Evolutionary conservation across 2,329 filamentous ascomycete genomes (phyloP).

Genomic region (Falciphora oryzae): DNA sequence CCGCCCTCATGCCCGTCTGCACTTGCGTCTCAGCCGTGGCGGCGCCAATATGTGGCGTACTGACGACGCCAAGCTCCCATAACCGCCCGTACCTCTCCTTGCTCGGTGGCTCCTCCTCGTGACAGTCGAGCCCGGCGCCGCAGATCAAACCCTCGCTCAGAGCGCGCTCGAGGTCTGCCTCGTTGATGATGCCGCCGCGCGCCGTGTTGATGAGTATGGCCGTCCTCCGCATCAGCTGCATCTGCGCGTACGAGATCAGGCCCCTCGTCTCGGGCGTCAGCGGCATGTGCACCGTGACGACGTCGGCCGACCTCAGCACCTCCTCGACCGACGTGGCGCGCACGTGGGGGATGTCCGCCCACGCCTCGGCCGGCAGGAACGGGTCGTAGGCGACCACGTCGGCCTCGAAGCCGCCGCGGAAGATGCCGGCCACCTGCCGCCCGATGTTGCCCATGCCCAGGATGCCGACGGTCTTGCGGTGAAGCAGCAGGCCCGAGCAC

Average conservation of each 20-base stretch:
- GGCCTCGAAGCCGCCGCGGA: conserved; percentile 67
- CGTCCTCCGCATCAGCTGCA: conserved; percentile 66
- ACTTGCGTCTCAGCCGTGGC: conserved; percentile 74
- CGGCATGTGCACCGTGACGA: conserved; percentile 76
- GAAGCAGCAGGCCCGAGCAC: conserved; percentile 61
- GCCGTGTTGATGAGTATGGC: conserved; percentile 75
- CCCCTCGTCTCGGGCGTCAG: conserved; percentile 71
- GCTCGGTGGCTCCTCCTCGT: conserved; percentile 64
- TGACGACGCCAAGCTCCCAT: conserved; percentile 45
- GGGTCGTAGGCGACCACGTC: conserved; percentile 69
- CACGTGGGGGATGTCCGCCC: conserved; percentile 59
- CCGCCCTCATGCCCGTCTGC: neutral
- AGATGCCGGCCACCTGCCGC: conserved; percentile 70
- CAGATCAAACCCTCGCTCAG: conserved; percentile 66
- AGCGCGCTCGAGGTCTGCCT: conserved; percentile 63
- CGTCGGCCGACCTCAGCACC: conserved; percentile 63
- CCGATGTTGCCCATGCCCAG: conserved; percentile 81
- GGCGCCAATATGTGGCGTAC: conserved; percentile 74
- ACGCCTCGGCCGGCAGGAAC: conserved; percentile 69
- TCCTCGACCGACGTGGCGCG: conserved; percentile 52
- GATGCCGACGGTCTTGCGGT: conserved; percentile 69
- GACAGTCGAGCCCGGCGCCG: conserved; percentile 75
- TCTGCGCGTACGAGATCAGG: conserved; percentile 61
- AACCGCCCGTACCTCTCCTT: conserved; percentile 26
- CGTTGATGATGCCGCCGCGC: conserved; percentile 74